Evolutionary conservation across 768 basidiomycete genomes (phyloP).

Genomic region (Sporobolomyces phaffii): DNA sequence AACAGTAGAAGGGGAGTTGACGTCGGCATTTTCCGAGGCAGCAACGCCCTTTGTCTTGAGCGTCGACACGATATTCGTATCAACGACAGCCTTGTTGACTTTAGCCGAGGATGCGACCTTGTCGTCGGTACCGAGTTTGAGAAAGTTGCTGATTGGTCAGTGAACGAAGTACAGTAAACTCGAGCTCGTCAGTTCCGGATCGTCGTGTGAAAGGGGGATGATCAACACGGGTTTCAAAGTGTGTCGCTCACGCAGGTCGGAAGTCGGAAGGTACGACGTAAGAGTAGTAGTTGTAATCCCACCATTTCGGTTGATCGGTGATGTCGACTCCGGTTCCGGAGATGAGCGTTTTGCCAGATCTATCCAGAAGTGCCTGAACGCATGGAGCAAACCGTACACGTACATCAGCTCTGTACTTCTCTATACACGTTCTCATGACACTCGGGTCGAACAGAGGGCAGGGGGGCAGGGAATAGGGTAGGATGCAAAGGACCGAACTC

Average conservation of each 20-base stretch:
- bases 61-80: too few relatives aligned
- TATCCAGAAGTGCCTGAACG: constrained; percentile 12
- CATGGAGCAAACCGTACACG: too few relatives aligned
- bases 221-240: not conserved
- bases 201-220: too few relatives aligned
- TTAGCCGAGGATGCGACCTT: not conserved
- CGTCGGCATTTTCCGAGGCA: too few relatives aligned
- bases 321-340: constrained; percentile 1
- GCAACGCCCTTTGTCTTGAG: too few relatives aligned
- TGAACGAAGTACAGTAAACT: too few relatives aligned
- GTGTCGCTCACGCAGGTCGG: not conserved
- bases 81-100: not conserved
- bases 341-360: not conserved
- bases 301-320: not conserved
- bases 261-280: constrained; percentile 2
- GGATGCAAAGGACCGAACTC: not conserved
- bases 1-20: not conserved
- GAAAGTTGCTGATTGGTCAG: not conserved
- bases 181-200: too few relatives aligned
- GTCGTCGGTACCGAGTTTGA: not conserved
- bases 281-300: constrained; percentile 21
- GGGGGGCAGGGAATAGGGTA: too few relatives aligned
- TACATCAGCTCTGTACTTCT: too few relatives aligned
- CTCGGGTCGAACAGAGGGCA: too few relatives aligned
- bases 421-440: too few relatives aligned